These are phyloP conservation scores for Blastobotrys apis DNA, from an alignment of 1,139 yeast species.

Conservation along the genomic window DNA sequence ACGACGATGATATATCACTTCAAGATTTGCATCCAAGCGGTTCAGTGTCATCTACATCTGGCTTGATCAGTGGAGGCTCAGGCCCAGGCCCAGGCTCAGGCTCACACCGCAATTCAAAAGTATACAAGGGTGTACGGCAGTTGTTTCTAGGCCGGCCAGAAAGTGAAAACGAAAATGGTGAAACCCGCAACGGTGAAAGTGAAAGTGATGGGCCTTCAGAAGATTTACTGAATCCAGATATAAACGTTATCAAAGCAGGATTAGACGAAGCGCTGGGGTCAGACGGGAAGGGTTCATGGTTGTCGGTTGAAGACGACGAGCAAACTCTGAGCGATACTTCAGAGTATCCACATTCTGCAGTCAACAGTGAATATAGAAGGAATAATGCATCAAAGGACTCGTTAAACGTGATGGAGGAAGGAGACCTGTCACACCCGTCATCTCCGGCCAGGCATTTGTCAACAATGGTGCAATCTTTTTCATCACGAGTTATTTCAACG, in stretches of 20 bases:
- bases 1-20: conserved; percentile 11
- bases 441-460: conserved; percentile 14
- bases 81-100: neutral
- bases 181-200: neutral
- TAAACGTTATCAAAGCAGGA: conserved; percentile 22
- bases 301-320: conserved; percentile 10
- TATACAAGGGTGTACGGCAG: conserved; percentile 15
- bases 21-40: conserved; percentile 7
- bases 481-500: conserved; percentile 13
- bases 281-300: conserved; percentile 27
- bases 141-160: conserved; percentile 10
- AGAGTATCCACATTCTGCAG: neutral
- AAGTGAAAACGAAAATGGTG: neutral
- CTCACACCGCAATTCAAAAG: conserved; percentile 10
- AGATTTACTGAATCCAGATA: conserved; percentile 15
- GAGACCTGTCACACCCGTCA: conserved; percentile 3
- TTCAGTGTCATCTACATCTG: conserved; percentile 8
- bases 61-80: conserved; percentile 1
- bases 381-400: neutral
- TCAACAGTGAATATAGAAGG: conserved; percentile 1
- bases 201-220: conserved; percentile 3
- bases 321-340: neutral
- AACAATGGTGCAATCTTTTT: conserved; percentile 12
- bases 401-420: conserved; percentile 12
- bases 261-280: conserved; percentile 28